Conservation (phyloP, 176 grass and related monocot species). For the Tillandsia leiboldiana region DNA sequence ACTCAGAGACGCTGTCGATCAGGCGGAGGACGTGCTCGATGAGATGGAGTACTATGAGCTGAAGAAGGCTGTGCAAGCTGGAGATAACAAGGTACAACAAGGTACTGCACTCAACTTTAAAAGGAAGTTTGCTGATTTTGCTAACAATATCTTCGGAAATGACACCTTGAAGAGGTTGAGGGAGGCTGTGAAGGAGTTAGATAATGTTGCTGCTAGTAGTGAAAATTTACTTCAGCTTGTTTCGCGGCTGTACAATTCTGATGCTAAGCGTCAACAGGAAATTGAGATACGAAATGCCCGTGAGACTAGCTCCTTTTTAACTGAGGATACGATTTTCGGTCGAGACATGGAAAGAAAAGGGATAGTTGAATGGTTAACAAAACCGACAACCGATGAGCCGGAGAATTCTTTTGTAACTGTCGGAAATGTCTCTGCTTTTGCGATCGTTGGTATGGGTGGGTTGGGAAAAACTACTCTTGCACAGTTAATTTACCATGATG, state of each 20-base stretch:
- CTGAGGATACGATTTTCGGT: background rate
- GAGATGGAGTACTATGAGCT: no score
- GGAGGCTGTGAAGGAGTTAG: conserved; percentile 16
- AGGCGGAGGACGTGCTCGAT: no score
- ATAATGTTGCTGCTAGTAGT: conserved; percentile 12
- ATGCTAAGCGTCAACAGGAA: background rate
- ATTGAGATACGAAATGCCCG: background rate
- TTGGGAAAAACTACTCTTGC: conserved; percentile 32
- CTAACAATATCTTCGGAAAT: background rate
- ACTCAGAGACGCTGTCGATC: no score
- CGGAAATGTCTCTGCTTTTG: background rate
- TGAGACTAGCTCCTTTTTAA: conserved; percentile 22
- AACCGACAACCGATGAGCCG: no score
- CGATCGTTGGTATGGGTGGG: conserved; percentile 25
- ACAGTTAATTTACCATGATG: conserved; percentile 13
- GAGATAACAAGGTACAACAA: conserved; percentile 1
- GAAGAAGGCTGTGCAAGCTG: background rate
- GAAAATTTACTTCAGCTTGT: conserved; percentile 16
- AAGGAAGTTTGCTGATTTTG: background rate
- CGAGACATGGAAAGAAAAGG: no score
- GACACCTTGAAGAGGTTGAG: conserved; percentile 4
- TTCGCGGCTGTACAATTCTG: background rate
- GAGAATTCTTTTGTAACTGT: background rate
- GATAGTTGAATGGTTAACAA: no score
- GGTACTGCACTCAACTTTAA: background rate